Evolutionary conservation across 1,284 basidiomycete species (phyloP).

Genomic region (Phellopilus nigrolimitatus): DNA sequence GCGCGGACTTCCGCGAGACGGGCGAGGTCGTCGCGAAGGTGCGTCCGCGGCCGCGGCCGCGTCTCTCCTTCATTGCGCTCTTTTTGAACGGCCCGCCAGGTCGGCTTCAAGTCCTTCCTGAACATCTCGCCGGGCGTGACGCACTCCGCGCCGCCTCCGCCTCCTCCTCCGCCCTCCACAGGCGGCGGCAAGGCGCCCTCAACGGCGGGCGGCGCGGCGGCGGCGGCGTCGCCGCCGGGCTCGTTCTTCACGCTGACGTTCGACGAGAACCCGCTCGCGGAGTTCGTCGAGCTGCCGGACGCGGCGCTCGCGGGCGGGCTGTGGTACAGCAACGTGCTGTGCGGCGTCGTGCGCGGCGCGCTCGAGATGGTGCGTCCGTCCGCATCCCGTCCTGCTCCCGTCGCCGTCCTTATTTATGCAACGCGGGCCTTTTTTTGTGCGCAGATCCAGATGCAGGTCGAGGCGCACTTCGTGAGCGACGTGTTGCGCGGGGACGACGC

Average conservation of each 20-base stretch:
- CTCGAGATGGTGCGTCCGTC: constrained; percentile 84
- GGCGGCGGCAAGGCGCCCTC: no score
- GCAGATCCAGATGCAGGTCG: constrained; percentile 96
- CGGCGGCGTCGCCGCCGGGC: constrained; percentile 33
- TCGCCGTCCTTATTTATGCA: no score
- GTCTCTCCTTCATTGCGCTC: constrained; percentile 22
- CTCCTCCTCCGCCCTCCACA: constrained; percentile 42
- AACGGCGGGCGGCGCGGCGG: no score
- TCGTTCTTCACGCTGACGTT: constrained; percentile 79
- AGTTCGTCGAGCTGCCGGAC: constrained; percentile 95
- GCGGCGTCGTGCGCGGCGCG: constrained; percentile 89
- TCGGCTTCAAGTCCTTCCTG: constrained; percentile 98
- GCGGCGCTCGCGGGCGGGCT: constrained; percentile 89
- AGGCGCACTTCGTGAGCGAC: constrained; percentile 87
- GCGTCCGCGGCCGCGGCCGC: no score
- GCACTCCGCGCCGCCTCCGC: constrained; percentile 51
- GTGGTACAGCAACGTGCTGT: constrained; percentile 96
- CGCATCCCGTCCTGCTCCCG: no score
- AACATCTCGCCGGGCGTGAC: constrained; percentile 86
- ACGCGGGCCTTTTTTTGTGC: no score
- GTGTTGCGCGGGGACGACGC: constrained; percentile 88
- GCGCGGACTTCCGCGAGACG: constrained; percentile 88
- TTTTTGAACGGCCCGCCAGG: constrained; percentile 42
- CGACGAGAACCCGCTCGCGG: constrained; percentile 95
- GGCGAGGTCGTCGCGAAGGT: constrained; percentile 94